Conservation (phyloP, 768 basidiomycete genomes). For the Guyanaporus albipodus region DNA sequence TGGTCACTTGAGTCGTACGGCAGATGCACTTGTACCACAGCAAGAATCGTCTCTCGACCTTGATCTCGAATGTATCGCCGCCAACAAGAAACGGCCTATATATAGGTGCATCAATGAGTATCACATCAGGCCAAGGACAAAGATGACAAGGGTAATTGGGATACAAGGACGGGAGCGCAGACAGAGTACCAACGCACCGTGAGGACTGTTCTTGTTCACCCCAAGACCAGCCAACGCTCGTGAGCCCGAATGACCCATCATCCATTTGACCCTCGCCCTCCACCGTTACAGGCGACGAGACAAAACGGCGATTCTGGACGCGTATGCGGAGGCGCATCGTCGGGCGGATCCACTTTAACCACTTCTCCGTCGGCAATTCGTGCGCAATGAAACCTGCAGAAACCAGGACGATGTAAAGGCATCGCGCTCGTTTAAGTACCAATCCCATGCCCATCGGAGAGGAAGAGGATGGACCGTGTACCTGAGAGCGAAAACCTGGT, state of each 20-base stretch:
- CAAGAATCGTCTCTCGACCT: slow-evolving; percentile 19
- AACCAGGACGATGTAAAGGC: background rate
- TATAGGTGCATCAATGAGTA: background rate
- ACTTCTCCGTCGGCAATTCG: slow-evolving; percentile 19
- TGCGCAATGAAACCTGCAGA: slow-evolving; percentile 22
- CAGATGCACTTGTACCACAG: slow-evolving; percentile 24
- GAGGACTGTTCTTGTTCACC: slow-evolving; percentile 3
- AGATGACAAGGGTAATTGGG: no score
- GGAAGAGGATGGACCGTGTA: no score
- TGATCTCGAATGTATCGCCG: slow-evolving; percentile 17
- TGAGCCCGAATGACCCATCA: background rate
- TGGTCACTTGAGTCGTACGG: slow-evolving; percentile 16
- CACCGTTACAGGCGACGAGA: slow-evolving; percentile 16
- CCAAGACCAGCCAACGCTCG: slow-evolving; percentile 16
- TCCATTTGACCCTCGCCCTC: slow-evolving; percentile 1
- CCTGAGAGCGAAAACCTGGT: no score
- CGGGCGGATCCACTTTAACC: slow-evolving; percentile 17
- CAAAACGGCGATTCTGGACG: slow-evolving; percentile 2
- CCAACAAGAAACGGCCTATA: slow-evolving; percentile 15
- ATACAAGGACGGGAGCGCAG: background rate
- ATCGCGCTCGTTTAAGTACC: no score
- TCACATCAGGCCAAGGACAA: background rate
- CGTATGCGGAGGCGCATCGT: slow-evolving; percentile 23
- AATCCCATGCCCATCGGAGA: no score
- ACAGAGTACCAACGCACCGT: slow-evolving; percentile 13